Percentiles rank a stretch among this genome's conserved stretches.
Evolutionary conservation across 2,329 filamentous ascomycete genomes (phyloP).

Genomic region (Scolecobasidium constrictum): DNA sequence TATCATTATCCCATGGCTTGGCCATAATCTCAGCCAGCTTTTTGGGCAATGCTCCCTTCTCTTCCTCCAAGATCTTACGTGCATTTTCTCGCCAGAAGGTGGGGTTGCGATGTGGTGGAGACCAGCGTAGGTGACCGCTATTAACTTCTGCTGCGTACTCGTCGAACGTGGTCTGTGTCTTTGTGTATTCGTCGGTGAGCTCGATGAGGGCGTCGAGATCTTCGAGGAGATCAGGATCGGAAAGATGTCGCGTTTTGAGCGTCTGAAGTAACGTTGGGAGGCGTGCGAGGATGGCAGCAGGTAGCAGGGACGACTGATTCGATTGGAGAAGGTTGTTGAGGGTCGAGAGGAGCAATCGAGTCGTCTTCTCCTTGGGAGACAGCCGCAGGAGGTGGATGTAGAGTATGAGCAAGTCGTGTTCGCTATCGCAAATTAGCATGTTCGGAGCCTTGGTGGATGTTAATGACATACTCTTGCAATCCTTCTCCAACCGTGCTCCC

Average conservation of each 20-base stretch:
- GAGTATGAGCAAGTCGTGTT: slow-evolving; percentile 83
- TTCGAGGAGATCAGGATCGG: slow-evolving; percentile 41
- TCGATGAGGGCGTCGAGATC: slow-evolving; percentile 35
- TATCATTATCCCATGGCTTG: slow-evolving; percentile 75
- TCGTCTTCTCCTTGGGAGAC: slow-evolving; percentile 97
- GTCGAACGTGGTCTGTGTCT: slow-evolving; percentile 56
- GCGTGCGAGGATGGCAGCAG: slow-evolving; percentile 75
- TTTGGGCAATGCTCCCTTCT: slow-evolving; percentile 66
- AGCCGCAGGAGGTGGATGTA: slow-evolving; percentile 87
- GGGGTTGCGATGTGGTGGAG: slow-evolving; percentile 75
- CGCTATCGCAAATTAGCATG: slow-evolving; percentile 40
- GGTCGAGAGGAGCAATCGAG: slow-evolving; percentile 78
- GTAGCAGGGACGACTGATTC: slow-evolving; percentile 59
- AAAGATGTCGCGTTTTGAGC: slow-evolving; percentile 40
- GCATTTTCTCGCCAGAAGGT: slow-evolving; percentile 91
- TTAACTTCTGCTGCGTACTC: slow-evolving; percentile 71
- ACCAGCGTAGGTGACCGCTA: slow-evolving; percentile 84
- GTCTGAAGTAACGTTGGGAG: slow-evolving; percentile 55
- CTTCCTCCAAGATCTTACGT: slow-evolving; percentile 71
- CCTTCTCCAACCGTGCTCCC: slow-evolving; percentile 59
- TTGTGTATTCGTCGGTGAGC: slow-evolving; percentile 77
- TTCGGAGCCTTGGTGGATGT: not conserved
- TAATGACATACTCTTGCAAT: slow-evolving; percentile 63
- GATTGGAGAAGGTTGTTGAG: slow-evolving; percentile 75
- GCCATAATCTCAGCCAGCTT: slow-evolving; percentile 79